These are phyloP conservation scores for Dactylellina parvicollis DNA, from an alignment of 2,329 filamentous ascomycete species.

Conservation along the genomic window DNA sequence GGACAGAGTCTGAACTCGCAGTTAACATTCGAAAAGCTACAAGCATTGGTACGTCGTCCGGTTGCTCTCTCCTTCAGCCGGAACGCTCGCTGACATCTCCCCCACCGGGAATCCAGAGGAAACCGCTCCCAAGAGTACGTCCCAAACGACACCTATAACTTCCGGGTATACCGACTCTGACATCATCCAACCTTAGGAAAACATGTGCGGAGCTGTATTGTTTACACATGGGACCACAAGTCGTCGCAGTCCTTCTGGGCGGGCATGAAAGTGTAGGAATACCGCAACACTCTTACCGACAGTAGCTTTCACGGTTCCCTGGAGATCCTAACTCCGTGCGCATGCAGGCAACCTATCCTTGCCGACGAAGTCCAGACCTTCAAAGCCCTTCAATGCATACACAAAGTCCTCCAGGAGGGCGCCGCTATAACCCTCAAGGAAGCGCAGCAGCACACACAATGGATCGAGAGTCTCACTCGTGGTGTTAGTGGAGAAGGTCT, in stretches of 20 bases:
- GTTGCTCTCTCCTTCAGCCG: constrained; percentile 2
- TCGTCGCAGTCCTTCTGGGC: constrained; percentile 95
- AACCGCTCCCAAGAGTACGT: constrained; percentile 73
- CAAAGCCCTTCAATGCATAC: constrained; percentile 95
- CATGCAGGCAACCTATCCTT: constrained; percentile 87
- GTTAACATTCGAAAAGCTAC: constrained; percentile 78
- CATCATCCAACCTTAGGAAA: constrained; percentile 68
- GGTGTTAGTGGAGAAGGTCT: constrained; percentile 84
- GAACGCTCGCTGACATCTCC: constrained; percentile 22
- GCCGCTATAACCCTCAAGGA: constrained; percentile 88
- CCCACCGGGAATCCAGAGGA: constrained; percentile 67
- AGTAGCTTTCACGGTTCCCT: not conserved
- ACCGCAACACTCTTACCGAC: not conserved
- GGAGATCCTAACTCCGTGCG: not conserved
- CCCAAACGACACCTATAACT: not conserved
- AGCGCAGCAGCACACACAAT: constrained; percentile 84
- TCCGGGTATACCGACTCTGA: constrained; percentile 12
- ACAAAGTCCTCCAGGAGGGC: constrained; percentile 97
- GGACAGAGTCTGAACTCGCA: constrained; percentile 74
- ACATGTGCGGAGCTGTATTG: constrained; percentile 97
- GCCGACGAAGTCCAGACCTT: constrained; percentile 99
- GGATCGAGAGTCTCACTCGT: constrained; percentile 91
- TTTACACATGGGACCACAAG: constrained; percentile 99
- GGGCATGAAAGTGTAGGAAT: constrained; percentile 92
- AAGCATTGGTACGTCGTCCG: constrained; percentile 64